Base-by-base conservation (phyloP, 805 yeast genomes). In the Ogataea methanolica region DNA sequence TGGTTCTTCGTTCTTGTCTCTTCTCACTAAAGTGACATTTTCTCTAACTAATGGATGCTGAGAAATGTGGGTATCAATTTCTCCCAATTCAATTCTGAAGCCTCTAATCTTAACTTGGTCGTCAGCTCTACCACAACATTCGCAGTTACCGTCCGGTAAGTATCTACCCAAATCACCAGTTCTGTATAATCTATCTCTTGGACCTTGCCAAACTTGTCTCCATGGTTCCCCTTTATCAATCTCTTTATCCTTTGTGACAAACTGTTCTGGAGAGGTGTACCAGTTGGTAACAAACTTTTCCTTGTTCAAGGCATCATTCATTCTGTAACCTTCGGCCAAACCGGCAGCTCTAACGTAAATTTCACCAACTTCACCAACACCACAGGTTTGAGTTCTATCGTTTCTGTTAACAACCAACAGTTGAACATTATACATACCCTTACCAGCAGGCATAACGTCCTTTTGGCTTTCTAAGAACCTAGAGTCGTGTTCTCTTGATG, bases 101-200 rank as follows among this genome's bases (percentile, higher is more conserved):
- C 99, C 99, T 72, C 99, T 83, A 56, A 94, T 94, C 68, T 94
- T 94, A 51, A 94, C 97, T 69, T 94, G 99, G 65, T 92, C 98
- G 70, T 94, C 99, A 26, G 99, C 99, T 66, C 99, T 82, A 50
- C 99, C 99, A 65, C 96, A 86, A 67, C 97, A 92, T 73, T 94
- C 99, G 58, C 94, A 90, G 70, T 94, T 88, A 48, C 99, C 99
- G 62, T 91, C 97, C 6, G 98, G 97, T 49, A 91, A 72, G 65
- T 95, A 94, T 58, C 99, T 82, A 46, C 99, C 99, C 55, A 94
- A 75, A 69, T 94, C 99, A 57, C 99, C 99, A 39, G 98, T 92
- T 69, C 98, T 79, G 74, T 94, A 94, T 49, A 95, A 71, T 61
- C 99, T 79, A 68, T 95, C 99, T 63, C 99, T 80, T 57, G 97